Conservation (phyloP, 768 basidiomycete species). For the Boletus tomentosulus region DNA sequence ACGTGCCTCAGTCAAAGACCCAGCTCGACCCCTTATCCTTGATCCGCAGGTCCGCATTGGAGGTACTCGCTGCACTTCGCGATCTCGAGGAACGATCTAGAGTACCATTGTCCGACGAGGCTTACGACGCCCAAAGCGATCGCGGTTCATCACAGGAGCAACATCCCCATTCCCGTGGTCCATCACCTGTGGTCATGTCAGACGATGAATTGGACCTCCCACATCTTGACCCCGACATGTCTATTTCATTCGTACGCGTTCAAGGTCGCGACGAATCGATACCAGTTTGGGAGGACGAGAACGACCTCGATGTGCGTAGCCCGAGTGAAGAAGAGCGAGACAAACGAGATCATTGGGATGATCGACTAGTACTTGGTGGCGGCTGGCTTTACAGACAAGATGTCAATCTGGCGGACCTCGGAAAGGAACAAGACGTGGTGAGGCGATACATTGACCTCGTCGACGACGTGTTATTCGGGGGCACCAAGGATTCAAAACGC, state of each 20-base stretch:
- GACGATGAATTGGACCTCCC: slow-evolving; percentile 33
- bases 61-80: slow-evolving; percentile 75
- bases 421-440: slow-evolving; percentile 55
- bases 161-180: slow-evolving; percentile 36
- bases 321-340: slow-evolving; percentile 47
- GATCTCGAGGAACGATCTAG: slow-evolving; percentile 77
- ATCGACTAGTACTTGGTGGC: slow-evolving; percentile 70
- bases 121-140: slow-evolving; percentile 79
- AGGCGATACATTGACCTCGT: slow-evolving; percentile 68
- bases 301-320: slow-evolving; percentile 39
- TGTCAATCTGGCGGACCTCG: slow-evolving; percentile 48
- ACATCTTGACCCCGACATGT: slow-evolving; percentile 51
- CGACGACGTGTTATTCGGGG: slow-evolving; percentile 73
- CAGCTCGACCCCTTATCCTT: slow-evolving; percentile 58
- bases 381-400: slow-evolving; percentile 82
- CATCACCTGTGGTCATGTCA: slow-evolving; percentile 42
- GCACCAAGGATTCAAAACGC: slow-evolving; percentile 43
- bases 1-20: slow-evolving; percentile 29
- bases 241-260: slow-evolving; percentile 67
- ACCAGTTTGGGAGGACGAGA: slow-evolving; percentile 81
- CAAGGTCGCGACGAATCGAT: slow-evolving; percentile 60
- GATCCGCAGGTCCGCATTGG: slow-evolving; percentile 75
- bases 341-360: slow-evolving; percentile 76
- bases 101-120: slow-evolving; percentile 72
- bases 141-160: slow-evolving; percentile 43